Evolutionary conservation across 495 filamentous ascomycete genomes (phyloP).

Genomic region (Annulohypoxylon maeteangense): DNA sequence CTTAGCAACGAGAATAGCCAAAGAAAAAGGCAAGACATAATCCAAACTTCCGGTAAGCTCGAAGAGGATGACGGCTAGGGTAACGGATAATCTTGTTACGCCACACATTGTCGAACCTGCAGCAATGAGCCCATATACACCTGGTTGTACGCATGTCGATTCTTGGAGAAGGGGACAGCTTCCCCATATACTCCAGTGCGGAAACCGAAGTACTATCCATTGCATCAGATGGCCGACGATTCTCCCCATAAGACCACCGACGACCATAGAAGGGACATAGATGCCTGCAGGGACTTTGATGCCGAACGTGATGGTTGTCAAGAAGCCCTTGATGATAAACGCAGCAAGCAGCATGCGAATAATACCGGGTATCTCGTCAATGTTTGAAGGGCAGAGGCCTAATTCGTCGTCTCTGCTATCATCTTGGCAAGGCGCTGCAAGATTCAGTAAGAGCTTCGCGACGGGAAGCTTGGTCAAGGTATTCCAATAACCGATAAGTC

Average conservation of each 20-base stretch:
- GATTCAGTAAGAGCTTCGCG: slow-evolving; percentile 87
- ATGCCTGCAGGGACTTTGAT: slow-evolving; percentile 97
- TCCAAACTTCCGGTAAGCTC: slow-evolving; percentile 94
- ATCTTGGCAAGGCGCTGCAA: slow-evolving; percentile 82
- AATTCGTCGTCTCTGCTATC: slow-evolving; percentile 64
- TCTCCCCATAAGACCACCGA: slow-evolving; percentile 91
- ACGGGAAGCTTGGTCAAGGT: slow-evolving; percentile 88
- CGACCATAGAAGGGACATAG: slow-evolving; percentile 98
- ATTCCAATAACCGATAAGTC: slow-evolving; percentile 92
- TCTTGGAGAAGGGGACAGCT: slow-evolving; percentile 73
- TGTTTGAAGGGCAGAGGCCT: slow-evolving; percentile 78
- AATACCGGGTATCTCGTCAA: slow-evolving; percentile 77
- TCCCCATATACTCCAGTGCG: slow-evolving; percentile 75
- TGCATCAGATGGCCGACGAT: slow-evolving; percentile 89
- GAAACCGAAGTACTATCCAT: slow-evolving; percentile 78
- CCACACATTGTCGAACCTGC: slow-evolving; percentile 98
- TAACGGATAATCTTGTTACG: slow-evolving; percentile 92
- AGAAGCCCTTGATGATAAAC: slow-evolving; percentile 86
- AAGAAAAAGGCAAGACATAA: slow-evolving; percentile 93
- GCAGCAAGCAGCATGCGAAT: slow-evolving; percentile 76
- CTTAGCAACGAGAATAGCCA: slow-evolving; percentile 92
- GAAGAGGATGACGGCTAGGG: slow-evolving; percentile 93
- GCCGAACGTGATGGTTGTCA: slow-evolving; percentile 91
- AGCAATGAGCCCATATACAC: slow-evolving; percentile 94
- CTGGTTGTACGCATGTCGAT: slow-evolving; percentile 91